Percentiles rank a stretch among this genome's conserved stretches.
Conservation (phyloP, 805 yeast species). For the Spathaspora arborariae region DNA sequence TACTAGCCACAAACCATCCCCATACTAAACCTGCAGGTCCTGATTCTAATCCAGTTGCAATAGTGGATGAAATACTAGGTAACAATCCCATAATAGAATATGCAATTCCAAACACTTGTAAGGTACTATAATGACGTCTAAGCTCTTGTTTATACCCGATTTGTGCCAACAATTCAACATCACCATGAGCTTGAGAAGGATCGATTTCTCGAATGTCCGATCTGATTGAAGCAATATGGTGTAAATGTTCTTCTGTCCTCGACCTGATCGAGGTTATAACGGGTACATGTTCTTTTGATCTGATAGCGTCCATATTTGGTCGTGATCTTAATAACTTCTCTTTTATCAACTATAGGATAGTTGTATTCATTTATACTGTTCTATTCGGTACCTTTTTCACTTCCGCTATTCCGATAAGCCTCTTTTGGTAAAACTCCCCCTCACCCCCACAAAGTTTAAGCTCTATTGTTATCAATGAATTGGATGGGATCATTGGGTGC, state of each 20-base stretch:
- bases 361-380: neutral
- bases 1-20: slow-evolving; percentile 64
- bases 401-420: neutral
- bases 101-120: slow-evolving; percentile 66
- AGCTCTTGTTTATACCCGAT: slow-evolving; percentile 70
- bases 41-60: slow-evolving; percentile 48
- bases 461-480: neutral
- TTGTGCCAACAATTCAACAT: slow-evolving; percentile 27
- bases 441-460: neutral
- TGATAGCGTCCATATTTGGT: slow-evolving; percentile 2
- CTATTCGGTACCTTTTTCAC: neutral
- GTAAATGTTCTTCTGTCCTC: slow-evolving; percentile 6
- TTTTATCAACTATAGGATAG: neutral
- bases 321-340: neutral
- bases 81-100: slow-evolving; percentile 66
- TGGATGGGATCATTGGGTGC: neutral
- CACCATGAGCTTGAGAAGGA: slow-evolving; percentile 9
- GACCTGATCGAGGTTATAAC: slow-evolving; percentile 3
- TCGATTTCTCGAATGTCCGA: slow-evolving; percentile 16
- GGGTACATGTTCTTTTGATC: slow-evolving; percentile 8
- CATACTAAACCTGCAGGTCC: slow-evolving; percentile 64
- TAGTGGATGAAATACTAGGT: slow-evolving; percentile 55
- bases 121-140: slow-evolving; percentile 52
- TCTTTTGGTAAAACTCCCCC: neutral
- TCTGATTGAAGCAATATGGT: slow-evolving; percentile 6